phyloP scores from a whole-genome alignment of 2,329 filamentous ascomycete genomes.

The Trichoderma pleuroti region DNA sequence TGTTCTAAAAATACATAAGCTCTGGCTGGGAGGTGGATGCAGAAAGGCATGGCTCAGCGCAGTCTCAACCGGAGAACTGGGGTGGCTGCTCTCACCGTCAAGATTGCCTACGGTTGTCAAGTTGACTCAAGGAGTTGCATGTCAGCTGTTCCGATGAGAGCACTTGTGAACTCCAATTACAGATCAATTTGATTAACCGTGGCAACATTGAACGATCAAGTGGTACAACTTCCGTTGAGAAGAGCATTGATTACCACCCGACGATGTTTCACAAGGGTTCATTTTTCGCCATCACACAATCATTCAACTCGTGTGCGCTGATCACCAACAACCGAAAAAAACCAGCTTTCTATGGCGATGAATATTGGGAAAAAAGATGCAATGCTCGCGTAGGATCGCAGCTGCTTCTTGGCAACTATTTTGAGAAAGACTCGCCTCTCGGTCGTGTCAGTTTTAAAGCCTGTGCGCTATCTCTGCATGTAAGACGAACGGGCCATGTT shows the following conservation, averaged over 20 bases:
- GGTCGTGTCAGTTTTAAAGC: background rate
- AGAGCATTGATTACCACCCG: background rate
- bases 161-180: background rate
- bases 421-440: background rate
- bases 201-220: background rate
- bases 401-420: background rate
- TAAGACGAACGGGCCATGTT: background rate
- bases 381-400: background rate
- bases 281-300: background rate
- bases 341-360: background rate
- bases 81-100: background rate
- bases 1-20: constrained; percentile 10
- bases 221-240: background rate
- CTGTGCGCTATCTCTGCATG: background rate
- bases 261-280: background rate
- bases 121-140: background rate
- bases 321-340: background rate
- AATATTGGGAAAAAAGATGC: background rate
- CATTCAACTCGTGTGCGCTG: background rate
- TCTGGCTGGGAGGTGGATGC: background rate
- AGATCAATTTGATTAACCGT: background rate
- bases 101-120: background rate
- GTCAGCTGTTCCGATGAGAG: background rate
- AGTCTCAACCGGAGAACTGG: background rate
- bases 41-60: background rate